A percentile compares a stretch with the other conserved stretches of the same genome.
phyloP scores from a whole-genome alignment of 2,329 filamentous ascomycete genomes.

The Teratosphaeria viscida region DNA sequence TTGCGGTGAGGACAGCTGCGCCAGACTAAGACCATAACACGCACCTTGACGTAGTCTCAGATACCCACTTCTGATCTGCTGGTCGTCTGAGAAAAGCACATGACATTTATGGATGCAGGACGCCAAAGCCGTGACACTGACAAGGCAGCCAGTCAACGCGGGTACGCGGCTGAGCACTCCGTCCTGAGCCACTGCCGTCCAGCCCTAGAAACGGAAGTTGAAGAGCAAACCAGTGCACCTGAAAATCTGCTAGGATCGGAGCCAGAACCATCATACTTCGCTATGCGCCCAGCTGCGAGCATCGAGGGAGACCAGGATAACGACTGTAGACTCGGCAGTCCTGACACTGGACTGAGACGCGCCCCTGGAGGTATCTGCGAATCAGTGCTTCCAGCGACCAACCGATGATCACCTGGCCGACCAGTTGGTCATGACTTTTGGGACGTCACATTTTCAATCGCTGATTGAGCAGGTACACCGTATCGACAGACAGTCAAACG shows the following conservation, averaged over 20 bases:
- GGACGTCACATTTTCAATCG: too few relatives aligned
- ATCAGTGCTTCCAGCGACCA: too few relatives aligned
- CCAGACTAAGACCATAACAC: not conserved
- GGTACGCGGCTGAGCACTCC: not conserved
- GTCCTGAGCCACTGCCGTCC: not conserved
- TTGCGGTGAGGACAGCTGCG: not conserved
- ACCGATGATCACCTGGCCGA: too few relatives aligned
- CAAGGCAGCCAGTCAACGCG: not conserved
- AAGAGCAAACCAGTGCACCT: not conserved
- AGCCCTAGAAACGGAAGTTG: not conserved
- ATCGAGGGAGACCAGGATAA: not conserved
- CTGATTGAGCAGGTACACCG: too few relatives aligned
- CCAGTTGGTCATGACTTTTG: too few relatives aligned
- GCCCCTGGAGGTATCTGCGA: not conserved
- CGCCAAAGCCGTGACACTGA: not conserved
- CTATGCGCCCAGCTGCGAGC: not conserved
- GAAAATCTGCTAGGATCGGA: not conserved
- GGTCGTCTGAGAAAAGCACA: not conserved
- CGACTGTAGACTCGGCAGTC: not conserved
- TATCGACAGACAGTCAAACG: too few relatives aligned
- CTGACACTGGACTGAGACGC: not conserved
- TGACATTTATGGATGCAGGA: not conserved
- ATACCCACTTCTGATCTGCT: not conserved
- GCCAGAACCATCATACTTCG: not conserved
- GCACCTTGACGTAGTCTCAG: not conserved